Conservation (phyloP, 2,329 filamentous ascomycete genomes). For the Neonectria punicea region DNA sequence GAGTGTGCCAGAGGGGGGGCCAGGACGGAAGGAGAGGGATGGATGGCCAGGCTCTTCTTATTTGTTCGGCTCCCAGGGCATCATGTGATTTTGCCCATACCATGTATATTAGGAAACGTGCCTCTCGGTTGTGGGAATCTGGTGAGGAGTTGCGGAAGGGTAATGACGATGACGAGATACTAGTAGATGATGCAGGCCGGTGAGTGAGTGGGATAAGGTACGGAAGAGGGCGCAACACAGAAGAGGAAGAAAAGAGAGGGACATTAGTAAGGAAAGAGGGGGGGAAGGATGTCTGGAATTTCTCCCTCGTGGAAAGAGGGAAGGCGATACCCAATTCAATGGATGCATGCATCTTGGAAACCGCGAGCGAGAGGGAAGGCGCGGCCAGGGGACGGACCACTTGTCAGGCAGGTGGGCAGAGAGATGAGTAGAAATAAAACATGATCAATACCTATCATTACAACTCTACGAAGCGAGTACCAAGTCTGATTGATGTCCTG, state of each 20-base stretch:
- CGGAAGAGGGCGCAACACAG: slow-evolving; percentile 3
- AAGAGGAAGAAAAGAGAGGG: slow-evolving; percentile 15
- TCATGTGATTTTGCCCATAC: slow-evolving; percentile 29
- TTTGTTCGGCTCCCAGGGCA: slow-evolving; percentile 9
- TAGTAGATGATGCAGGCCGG: slow-evolving; percentile 2
- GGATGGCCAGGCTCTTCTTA: slow-evolving; percentile 15
- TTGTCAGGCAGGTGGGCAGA: slow-evolving; percentile 14
- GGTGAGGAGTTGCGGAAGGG: slow-evolving; percentile 6
- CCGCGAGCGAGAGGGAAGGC: slow-evolving; percentile 16
- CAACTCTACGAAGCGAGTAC: neutral
- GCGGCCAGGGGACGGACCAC: slow-evolving; percentile 10
- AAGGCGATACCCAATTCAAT: slow-evolving; percentile 43
- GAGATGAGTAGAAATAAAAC: slow-evolving; percentile 16
- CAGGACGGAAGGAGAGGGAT: slow-evolving; percentile 19
- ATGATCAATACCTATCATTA: slow-evolving; percentile 5
- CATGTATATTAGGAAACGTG: slow-evolving; percentile 27
- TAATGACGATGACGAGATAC: slow-evolving; percentile 18
- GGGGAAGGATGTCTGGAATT: slow-evolving; percentile 22
- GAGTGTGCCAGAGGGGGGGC: slow-evolving; percentile 16
- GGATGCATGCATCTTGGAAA: slow-evolving; percentile 26
- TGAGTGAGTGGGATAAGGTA: neutral
- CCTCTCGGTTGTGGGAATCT: neutral
- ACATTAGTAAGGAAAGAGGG: slow-evolving; percentile 16
- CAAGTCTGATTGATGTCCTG: neutral
- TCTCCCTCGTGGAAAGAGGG: slow-evolving; percentile 38